These are phyloP conservation scores for Picocystis sp. DNA, from an alignment of 163 green algal genomes.

Conservation along the genomic window DNA sequence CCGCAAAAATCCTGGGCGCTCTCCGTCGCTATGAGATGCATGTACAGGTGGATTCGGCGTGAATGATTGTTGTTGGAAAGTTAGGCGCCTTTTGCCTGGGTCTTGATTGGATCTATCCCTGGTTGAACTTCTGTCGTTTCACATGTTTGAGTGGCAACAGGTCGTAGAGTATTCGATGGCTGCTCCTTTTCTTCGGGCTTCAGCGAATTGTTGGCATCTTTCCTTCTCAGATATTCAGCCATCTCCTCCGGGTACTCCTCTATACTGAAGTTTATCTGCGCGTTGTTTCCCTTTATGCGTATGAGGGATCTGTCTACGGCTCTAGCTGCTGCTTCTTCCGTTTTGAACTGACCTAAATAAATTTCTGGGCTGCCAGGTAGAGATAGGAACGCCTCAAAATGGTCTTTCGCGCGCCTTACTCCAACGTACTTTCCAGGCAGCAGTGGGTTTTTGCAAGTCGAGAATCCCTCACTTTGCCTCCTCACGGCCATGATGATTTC, in stretches of 20 bases:
- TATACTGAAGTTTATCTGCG: constrained; percentile 5
- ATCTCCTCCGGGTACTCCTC: constrained; percentile 1
- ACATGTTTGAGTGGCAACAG: too few relatives aligned
- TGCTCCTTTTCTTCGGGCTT: too few relatives aligned
- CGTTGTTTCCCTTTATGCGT: constrained; percentile 2
- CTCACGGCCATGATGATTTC: constrained; percentile 3
- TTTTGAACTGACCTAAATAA: constrained; percentile 3
- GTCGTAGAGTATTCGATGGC: too few relatives aligned
- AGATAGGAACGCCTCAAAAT: background rate
- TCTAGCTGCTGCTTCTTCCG: constrained; percentile 1
- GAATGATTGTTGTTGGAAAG: too few relatives aligned
- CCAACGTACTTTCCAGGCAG: background rate
- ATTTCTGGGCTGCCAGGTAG: background rate
- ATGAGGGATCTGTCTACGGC: constrained; percentile 1
- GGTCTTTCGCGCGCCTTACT: background rate
- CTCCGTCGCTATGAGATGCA: too few relatives aligned
- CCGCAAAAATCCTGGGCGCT: constrained; percentile 6
- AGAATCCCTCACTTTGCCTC: constrained; percentile 2
- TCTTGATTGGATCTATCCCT: too few relatives aligned
- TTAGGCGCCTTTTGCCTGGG: too few relatives aligned
- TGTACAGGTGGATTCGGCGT: too few relatives aligned
- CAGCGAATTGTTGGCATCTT: too few relatives aligned
- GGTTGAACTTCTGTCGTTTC: too few relatives aligned
- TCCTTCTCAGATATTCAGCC: background rate
- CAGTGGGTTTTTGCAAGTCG: background rate